Percentiles rank a stretch among this genome's conserved stretches.
Evolutionary conservation across 2,329 filamentous ascomycete genomes (phyloP).

Genomic region (Colletotrichum paranaense): DNA sequence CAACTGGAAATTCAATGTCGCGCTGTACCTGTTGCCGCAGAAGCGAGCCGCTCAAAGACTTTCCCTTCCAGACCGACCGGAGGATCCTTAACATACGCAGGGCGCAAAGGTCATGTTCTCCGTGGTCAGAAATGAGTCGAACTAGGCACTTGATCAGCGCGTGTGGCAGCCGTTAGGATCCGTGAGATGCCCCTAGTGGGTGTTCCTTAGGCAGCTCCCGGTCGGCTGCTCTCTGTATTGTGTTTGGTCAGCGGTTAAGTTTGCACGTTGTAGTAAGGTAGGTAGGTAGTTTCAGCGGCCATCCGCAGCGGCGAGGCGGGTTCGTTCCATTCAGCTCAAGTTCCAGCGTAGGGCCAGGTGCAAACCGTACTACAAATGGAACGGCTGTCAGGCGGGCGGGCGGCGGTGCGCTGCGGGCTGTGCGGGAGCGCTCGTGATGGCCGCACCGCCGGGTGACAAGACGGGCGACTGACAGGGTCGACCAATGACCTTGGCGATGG

Average conservation of each 20-base stretch:
- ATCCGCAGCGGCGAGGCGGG: background rate
- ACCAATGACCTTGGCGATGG: background rate
- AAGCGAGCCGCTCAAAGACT: background rate
- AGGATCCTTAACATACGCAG: background rate
- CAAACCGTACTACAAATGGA: background rate
- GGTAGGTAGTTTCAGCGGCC: background rate
- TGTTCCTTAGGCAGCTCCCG: background rate
- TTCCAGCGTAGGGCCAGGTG: too few species aligned
- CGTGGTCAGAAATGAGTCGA: background rate
- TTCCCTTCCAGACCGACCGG: background rate
- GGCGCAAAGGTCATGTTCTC: background rate
- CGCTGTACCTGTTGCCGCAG: background rate
- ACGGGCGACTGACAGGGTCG: background rate
- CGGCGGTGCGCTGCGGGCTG: background rate
- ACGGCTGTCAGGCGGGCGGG: constrained; percentile 10
- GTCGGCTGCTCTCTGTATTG: background rate
- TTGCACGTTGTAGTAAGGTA: background rate
- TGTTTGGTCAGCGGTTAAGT: background rate
- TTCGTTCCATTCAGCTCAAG: background rate
- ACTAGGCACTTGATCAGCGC: constrained; percentile 6
- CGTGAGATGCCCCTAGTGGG: too few species aligned
- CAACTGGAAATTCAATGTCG: background rate
- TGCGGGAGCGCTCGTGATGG: background rate
- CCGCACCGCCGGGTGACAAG: constrained; percentile 5
- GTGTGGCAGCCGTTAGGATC: background rate